Evolutionary conservation across 2,329 filamentous ascomycete species (phyloP), one percentile per base, ranked within the genome.

Genomic region (Aspergillus flavus): DNA sequence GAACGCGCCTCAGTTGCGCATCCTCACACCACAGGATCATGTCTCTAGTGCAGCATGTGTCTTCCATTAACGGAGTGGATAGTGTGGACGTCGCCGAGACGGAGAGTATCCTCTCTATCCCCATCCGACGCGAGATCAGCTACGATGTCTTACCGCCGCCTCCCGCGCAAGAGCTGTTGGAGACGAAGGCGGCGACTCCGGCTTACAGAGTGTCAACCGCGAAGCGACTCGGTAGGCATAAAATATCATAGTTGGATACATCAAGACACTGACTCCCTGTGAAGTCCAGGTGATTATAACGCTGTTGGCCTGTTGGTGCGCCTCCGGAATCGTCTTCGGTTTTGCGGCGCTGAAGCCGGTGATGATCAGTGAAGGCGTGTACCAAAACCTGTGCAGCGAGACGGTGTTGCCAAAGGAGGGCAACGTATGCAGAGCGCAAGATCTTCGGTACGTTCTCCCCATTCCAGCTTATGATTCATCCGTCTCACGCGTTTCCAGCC

Each of bases 321-420:
- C 91, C 7, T 89, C 93, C 5, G 94, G 92, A 1, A 82, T 93
- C 46, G 87, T 95, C 21, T 95, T 95, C 78, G 92, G 92, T 39
- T 96, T 92, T 76, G 92, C 92, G 16, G 92, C 92, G 14, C 83
- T 96, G 69, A 96, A 95, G 75, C 92, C 92, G 0, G 86, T 95
- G 10, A 82, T 96, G 30, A 90, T 94, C 64, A 78, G 83, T 14
- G 89, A 93, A 74, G 88, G 88, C 3, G 89, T 91, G 11, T 94
- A 93, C 75, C 82, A 82, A 46, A 83, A 91, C 57, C 78, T 83
- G 39, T 95, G 92, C 72, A 85, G 82, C 7, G 65, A 80, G 59
- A 76, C 84, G 55, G 83, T 86, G 72, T 62, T 85, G 28, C 74
- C 82, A 7, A 72, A 86, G 23, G 76, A 83, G 1, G 73, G 81